Conservation (phyloP, 129 eudicot genomes). For the Chrysanthemum lavandulifolium region DNA sequence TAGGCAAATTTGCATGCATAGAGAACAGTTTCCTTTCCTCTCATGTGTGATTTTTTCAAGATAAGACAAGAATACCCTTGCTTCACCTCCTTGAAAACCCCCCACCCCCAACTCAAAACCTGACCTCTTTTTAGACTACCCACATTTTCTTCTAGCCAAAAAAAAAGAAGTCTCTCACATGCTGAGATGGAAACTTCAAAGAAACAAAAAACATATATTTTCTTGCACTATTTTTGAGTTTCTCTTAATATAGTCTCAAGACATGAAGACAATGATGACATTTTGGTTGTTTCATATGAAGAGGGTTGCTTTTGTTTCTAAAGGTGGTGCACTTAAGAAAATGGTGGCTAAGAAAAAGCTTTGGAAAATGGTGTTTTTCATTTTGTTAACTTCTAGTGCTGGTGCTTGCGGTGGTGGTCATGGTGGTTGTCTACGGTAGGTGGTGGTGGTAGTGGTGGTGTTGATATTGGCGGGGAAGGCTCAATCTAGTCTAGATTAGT, state of each 20-base stretch:
- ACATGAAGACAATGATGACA: neutral
- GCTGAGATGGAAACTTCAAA: neutral
- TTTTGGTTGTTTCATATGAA: neutral
- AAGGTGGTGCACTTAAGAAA: constrained; percentile 7
- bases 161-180: neutral
- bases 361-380: neutral
- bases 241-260: neutral
- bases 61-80: constrained; percentile 10
- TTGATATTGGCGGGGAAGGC: constrained; percentile 16
- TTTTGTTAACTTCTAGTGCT: constrained; percentile 1
- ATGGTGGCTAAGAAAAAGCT: neutral
- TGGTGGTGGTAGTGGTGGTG: neutral
- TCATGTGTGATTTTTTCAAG: constrained; percentile 2
- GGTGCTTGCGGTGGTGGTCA: neutral
- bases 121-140: neutral
- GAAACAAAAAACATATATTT: neutral
- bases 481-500: constrained; percentile 8
- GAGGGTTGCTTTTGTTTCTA: neutral
- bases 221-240: too few species aligned
- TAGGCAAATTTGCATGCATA: neutral
- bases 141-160: neutral
- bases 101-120: neutral
- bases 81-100: neutral
- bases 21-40: constrained; percentile 6
- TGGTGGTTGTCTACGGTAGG: neutral